phyloP scores from a whole-genome alignment of 169 alveolate genomes.

The Plasmodium fragile region DNA sequence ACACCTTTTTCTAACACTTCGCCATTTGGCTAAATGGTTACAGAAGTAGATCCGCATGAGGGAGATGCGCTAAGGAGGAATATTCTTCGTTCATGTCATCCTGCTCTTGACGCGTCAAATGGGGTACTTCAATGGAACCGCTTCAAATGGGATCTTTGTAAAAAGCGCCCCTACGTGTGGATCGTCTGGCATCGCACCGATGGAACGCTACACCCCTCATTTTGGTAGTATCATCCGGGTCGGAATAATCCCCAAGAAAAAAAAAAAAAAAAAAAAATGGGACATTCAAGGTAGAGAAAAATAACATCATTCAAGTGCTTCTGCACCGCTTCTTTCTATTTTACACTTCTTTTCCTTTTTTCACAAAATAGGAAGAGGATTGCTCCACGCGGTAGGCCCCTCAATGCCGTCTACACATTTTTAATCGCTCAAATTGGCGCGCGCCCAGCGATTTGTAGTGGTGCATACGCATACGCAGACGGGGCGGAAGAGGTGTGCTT shows the following conservation, averaged over 20 bases:
- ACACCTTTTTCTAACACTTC: background rate
- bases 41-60: background rate
- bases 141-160: background rate
- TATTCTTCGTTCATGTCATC: background rate
- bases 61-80: background rate
- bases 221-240: background rate
- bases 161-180: background rate
- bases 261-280: constrained; percentile 20
- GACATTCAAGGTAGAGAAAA: background rate
- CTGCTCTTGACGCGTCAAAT: background rate
- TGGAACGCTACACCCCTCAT: background rate
- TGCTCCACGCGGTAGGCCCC: background rate
- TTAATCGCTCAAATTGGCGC: too few species aligned
- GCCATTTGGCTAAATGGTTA: background rate
- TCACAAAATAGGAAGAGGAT: background rate
- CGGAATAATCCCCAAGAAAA: background rate
- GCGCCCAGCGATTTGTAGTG: too few species aligned
- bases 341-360: background rate
- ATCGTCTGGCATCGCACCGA: background rate
- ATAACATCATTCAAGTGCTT: background rate
- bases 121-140: too few species aligned
- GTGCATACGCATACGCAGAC: too few species aligned
- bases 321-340: background rate
- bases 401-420: background rate
- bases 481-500: too few species aligned